Percentiles rank a stretch among this genome's conserved stretches.
Conservation (phyloP, 768 basidiomycete species). For the Termitomyces sp. region DNA sequence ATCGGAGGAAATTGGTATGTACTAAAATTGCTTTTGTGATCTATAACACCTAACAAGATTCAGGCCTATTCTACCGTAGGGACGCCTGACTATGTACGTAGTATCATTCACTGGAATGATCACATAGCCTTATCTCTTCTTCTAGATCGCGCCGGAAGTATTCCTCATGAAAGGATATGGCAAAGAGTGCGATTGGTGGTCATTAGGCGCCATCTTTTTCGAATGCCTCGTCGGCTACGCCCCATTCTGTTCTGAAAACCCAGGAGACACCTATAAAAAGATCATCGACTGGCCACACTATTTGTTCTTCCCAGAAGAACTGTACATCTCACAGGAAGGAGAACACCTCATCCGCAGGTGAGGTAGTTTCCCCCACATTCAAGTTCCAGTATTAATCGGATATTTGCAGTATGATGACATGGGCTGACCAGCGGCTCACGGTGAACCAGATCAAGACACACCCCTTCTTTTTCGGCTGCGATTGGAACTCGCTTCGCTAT, state of each 20-base stretch:
- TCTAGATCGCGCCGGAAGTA: constrained; percentile 93
- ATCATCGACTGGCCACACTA: constrained; percentile 95
- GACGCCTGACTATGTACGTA: constrained; percentile 58
- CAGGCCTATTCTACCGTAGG: constrained; percentile 93
- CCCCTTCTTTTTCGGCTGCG: constrained; percentile 93
- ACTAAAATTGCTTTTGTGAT: not conserved
- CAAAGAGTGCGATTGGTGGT: constrained; percentile 99
- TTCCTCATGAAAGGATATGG: constrained; percentile 97
- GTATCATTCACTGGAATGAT: constrained; percentile 15
- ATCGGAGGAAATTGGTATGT: constrained; percentile 87
- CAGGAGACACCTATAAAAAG: constrained; percentile 97
- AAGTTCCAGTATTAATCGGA: constrained; percentile 7
- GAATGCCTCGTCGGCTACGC: constrained; percentile 98
- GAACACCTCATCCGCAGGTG: constrained; percentile 87
- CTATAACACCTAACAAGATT: constrained; percentile 1
- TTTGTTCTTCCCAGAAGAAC: constrained; percentile 92
- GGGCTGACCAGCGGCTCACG: constrained; percentile 68
- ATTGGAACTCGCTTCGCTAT: constrained; percentile 87
- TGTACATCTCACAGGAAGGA: constrained; percentile 88
- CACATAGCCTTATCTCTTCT: not conserved
- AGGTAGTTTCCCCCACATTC: constrained; percentile 17
- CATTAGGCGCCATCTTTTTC: constrained; percentile 97
- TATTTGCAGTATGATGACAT: constrained; percentile 75
- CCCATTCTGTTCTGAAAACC: constrained; percentile 96
- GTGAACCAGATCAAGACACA: constrained; percentile 90